Percentiles rank a stretch among this genome's conserved stretches.
Evolutionary conservation across 257 asterid species (phyloP).

Genomic region (Fraxinus cuspidata): DNA sequence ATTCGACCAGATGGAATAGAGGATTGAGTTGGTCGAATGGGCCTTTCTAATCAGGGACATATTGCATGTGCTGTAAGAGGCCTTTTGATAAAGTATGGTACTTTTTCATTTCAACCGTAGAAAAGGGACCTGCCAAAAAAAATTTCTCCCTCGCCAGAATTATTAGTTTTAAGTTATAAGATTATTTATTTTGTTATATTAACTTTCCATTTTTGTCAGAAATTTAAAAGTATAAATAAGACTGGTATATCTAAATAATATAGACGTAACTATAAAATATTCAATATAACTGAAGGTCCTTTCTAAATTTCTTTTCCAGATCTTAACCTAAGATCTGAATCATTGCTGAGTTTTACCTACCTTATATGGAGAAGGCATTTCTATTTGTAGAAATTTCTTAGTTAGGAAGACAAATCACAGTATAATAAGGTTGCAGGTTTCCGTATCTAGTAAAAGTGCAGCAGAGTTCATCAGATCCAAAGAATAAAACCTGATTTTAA

Average conservation of each 20-base stretch:
- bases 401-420: slow-evolving; percentile 1
- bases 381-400: slow-evolving; percentile 20
- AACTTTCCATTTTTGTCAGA: too few relatives aligned
- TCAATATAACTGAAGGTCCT: neutral
- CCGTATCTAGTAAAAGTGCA: slow-evolving; percentile 24
- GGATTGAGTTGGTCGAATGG: neutral
- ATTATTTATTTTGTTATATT: too few relatives aligned
- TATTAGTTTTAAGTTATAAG: too few relatives aligned
- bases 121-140: too few relatives aligned
- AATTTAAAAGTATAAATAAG: too few relatives aligned
- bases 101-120: neutral
- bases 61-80: neutral
- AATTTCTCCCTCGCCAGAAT: too few relatives aligned
- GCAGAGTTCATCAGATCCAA: slow-evolving; percentile 16
- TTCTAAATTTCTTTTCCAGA: neutral
- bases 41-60: neutral
- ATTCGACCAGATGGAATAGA: neutral
- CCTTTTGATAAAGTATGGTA: too few relatives aligned
- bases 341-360: neutral
- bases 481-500: slow-evolving; percentile 6
- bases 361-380: neutral
- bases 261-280: too few relatives aligned
- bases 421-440: neutral
- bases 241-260: too few relatives aligned
- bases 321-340: neutral